These are phyloP conservation scores for Ascochyta clinopodiicola DNA, from an alignment of 2,329 filamentous ascomycete species.

Conservation along the genomic window DNA sequence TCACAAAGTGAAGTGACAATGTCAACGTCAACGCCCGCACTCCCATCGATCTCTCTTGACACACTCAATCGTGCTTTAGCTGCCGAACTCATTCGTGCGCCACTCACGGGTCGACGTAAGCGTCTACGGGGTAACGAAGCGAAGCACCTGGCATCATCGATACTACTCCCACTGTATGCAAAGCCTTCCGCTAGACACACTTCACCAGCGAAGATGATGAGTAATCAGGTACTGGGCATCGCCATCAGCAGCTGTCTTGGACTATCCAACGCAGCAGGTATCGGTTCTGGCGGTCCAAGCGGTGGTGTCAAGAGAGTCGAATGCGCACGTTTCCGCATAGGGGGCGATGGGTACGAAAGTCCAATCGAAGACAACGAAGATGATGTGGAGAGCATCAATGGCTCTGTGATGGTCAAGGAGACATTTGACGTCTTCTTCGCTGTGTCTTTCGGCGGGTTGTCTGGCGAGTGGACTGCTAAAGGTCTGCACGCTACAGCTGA, in stretches of 20 bases:
- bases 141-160: conserved; percentile 53
- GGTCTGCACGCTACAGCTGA: conserved; percentile 38
- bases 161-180: conserved; percentile 49
- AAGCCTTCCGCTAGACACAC: conserved; percentile 29
- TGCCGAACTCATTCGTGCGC: conserved; percentile 56
- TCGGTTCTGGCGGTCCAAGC: conserved; percentile 43
- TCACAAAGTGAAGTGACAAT: background rate
- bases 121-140: conserved; percentile 55
- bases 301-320: conserved; percentile 49
- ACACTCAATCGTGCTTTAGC: conserved; percentile 54
- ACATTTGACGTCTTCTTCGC: conserved; percentile 55
- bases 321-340: conserved; percentile 51
- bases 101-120: conserved; percentile 50
- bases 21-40: background rate
- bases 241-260: conserved; percentile 54
- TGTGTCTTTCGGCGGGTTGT: conserved; percentile 50
- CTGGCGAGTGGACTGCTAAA: conserved; percentile 53
- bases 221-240: conserved; percentile 47
- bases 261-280: conserved; percentile 42
- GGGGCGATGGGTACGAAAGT: conserved; percentile 50
- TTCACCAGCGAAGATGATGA: conserved; percentile 39
- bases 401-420: conserved; percentile 39
- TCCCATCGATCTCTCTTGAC: conserved; percentile 44
- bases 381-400: conserved; percentile 26
- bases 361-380: conserved; percentile 51